Evolutionary conservation across 495 filamentous ascomycete genomes (phyloP).

Genomic region (Hypoxylon rickii): DNA sequence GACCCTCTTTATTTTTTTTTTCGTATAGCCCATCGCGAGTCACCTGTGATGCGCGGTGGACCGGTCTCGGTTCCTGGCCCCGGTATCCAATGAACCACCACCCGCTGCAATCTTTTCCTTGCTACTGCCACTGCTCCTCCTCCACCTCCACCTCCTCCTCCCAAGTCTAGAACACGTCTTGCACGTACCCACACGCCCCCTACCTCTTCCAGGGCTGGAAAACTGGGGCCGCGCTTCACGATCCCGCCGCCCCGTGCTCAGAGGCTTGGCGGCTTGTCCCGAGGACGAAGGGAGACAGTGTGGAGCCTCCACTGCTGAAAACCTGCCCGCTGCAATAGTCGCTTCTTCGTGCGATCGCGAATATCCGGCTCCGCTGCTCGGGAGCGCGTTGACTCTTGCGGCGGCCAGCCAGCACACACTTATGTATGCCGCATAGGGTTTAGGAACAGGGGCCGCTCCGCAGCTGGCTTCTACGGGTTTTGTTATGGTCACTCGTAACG

Average conservation of each 20-base stretch:
- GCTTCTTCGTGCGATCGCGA: too few relatives aligned
- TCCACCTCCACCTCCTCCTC: too few relatives aligned
- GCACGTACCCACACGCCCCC: background rate
- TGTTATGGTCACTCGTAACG: too few relatives aligned
- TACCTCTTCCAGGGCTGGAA: background rate
- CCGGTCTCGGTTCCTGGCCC: slow-evolving; percentile 12
- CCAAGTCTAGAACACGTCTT: background rate
- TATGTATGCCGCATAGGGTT: slow-evolving; percentile 14
- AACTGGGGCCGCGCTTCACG: background rate
- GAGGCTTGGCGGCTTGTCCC: background rate
- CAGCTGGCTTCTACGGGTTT: too few relatives aligned
- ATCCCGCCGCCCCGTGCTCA: background rate
- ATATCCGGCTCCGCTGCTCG: too few relatives aligned
- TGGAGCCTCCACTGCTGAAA: background rate
- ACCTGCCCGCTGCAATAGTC: background rate
- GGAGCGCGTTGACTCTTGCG: background rate
- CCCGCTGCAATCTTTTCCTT: too few relatives aligned
- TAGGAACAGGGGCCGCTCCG: too few relatives aligned
- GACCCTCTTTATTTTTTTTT: background rate
- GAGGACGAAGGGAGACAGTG: background rate
- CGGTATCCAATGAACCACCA: too few relatives aligned
- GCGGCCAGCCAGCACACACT: background rate
- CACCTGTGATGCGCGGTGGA: background rate
- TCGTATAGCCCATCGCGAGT: background rate
- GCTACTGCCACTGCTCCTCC: too few relatives aligned